Base-by-base conservation (phyloP, 1,139 yeast genomes). In the Ogataea hybrid region DNA sequence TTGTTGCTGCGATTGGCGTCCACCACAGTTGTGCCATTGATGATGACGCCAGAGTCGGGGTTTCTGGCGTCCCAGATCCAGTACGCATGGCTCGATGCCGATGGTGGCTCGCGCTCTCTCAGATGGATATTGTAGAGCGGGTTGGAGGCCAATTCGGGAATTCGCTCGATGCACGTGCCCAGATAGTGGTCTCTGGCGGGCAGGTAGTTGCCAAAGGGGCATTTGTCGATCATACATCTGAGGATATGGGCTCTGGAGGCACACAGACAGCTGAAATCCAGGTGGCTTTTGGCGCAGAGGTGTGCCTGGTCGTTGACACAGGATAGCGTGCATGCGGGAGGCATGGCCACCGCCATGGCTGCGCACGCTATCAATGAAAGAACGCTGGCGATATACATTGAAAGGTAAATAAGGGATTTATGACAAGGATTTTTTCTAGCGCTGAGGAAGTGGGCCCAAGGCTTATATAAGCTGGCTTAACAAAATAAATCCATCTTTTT, bases 271-370 rank as follows among this genome's bases (percentile, higher is more conserved):
- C 59, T 47, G 29, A 74, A 50, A 53, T 75, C 77, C 2, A 49
- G 39, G 28, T 67, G 73, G 8, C 47, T 53, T 2, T 42, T 37
- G 3, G 58, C 51, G 52, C 79, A 73, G 37, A 52, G 39, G 23
- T 56, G 57, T 11, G 79, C 59, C 10, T 71, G 54, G 32, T 62
- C 66, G 41, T 64, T 66, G 22, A 72, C 57, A 57, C 81, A 76
- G 25, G 70, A 59, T 18, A 76, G 52, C 46, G 75, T 67, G 50
- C 81, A 75, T 3, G 81, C 79, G 2, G 82, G 82, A 1, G 81
- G 81, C 0, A 78, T 71, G 21, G 76, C 71, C 17, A 20, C 14
- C 10, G 36, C 21, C 12, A 46, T 3, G 3, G 30, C 20, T 12
- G 35, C 40, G 11, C 35, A 6, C 11, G 21, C 18, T 12, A 27